Conservation (phyloP, 2,329 filamentous ascomycete genomes). For the Aureobasidium subglaciale region DNA sequence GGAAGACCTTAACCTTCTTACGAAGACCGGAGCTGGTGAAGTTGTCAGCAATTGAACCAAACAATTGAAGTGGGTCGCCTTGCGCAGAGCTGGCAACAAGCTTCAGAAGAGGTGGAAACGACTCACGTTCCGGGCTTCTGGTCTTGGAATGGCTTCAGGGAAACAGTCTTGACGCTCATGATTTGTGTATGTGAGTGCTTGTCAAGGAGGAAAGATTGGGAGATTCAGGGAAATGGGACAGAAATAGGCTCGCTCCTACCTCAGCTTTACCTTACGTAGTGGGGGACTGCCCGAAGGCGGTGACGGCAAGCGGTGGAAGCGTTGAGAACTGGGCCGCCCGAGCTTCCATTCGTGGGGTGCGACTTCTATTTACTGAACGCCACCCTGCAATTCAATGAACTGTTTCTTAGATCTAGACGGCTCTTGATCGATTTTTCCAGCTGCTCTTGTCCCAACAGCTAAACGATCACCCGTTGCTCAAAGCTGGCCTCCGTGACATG, state of each 20-base stretch:
- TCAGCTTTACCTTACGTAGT: constrained; percentile 10
- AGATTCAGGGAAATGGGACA: not conserved
- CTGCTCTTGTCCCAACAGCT: constrained; percentile 2
- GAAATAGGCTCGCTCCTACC: not conserved
- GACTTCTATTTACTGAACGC: not conserved
- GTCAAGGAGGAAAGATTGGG: not conserved
- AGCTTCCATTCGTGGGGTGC: not conserved
- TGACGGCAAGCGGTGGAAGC: constrained; percentile 1
- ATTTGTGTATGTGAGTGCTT: constrained; percentile 16
- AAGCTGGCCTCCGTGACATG: not conserved
- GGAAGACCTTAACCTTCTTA: constrained; percentile 98
- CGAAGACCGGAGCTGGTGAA: constrained; percentile 79
- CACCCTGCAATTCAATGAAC: not conserved
- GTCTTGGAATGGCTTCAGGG: constrained; percentile 80
- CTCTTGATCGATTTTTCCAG: not conserved
- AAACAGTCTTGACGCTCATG: constrained; percentile 74
- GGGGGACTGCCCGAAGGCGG: constrained; percentile 3
- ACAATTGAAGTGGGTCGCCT: not conserved
- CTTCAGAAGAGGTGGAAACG: constrained; percentile 1
- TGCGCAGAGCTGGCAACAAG: not conserved
- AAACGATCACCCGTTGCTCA: not conserved
- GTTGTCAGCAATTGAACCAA: not conserved
- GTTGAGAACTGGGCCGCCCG: constrained; percentile 9
- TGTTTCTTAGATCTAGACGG: not conserved
- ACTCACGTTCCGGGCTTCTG: constrained; percentile 99